A percentile compares a stretch with the other conserved stretches of the same genome.
phyloP scores from a whole-genome alignment of 202 grass and related monocot genomes.

The Alloteropsis angusta region DNA sequence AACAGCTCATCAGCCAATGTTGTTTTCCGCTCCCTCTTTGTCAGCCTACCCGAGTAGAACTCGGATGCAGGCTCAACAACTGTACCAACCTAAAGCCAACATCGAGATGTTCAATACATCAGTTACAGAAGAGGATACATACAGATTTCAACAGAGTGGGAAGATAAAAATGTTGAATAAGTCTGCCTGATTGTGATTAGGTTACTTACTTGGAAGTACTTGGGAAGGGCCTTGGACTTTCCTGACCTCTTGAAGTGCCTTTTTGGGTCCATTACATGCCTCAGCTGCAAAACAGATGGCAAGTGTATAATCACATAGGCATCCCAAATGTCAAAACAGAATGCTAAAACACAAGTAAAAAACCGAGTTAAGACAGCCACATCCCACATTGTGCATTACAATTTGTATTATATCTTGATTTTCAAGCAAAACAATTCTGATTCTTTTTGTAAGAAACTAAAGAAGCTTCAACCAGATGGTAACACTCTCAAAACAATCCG shows the following conservation, averaged over 20 bases:
- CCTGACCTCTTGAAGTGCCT: slow-evolving; percentile 76
- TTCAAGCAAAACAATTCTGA: not conserved
- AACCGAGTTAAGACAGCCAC: not conserved
- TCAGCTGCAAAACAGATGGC: slow-evolving; percentile 52
- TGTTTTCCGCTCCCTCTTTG: slow-evolving; percentile 36
- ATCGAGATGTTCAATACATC: slow-evolving; percentile 5
- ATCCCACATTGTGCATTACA: not conserved
- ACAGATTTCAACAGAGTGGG: not conserved
- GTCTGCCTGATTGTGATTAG: not conserved
- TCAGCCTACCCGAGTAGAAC: slow-evolving; percentile 66
- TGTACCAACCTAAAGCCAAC: slow-evolving; percentile 61
- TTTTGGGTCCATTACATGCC: slow-evolving; percentile 85
- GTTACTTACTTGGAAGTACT: slow-evolving; percentile 74
- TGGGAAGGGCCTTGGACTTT: slow-evolving; percentile 69
- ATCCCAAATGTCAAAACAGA: not conserved
- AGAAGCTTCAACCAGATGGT: not conserved
- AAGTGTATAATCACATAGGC: not conserved
- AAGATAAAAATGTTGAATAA: slow-evolving; percentile 6
- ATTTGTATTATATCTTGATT: slow-evolving; percentile 4
- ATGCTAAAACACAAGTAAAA: not conserved
- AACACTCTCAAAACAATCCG: not conserved
- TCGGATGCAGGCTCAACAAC: slow-evolving; percentile 71
- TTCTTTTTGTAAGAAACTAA: not conserved
- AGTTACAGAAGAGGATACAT: not conserved
- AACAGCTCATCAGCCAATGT: slow-evolving; percentile 59